A percentile compares a stretch with the other conserved stretches of the same genome.
phyloP scores from a whole-genome alignment of 75 land plant species.

The Pinus taeda region DNA sequence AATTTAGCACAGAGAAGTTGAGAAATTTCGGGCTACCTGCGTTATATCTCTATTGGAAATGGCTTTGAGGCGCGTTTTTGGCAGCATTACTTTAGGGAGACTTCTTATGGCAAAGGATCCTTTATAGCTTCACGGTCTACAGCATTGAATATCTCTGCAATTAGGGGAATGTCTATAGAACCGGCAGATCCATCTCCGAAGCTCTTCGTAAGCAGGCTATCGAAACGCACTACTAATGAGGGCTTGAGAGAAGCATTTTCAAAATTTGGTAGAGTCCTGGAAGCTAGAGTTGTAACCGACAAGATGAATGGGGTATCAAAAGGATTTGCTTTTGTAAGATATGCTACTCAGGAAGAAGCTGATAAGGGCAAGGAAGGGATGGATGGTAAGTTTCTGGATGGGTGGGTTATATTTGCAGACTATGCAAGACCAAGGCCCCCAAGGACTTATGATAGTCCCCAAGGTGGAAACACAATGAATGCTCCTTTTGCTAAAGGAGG shows the following conservation, averaged over 20 bases:
- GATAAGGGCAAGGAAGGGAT: constrained; percentile 56
- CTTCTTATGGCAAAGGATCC: background rate
- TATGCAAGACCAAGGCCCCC: constrained; percentile 45
- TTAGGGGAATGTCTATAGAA: background rate
- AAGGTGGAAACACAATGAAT: background rate
- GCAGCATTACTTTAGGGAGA: background rate
- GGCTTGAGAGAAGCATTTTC: constrained; percentile 43
- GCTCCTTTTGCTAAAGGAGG: no score
- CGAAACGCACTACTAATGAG: constrained; percentile 47
- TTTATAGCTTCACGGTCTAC: background rate
- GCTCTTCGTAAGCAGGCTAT: constrained; percentile 25
- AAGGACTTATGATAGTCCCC: background rate
- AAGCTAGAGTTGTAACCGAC: constrained; percentile 58
- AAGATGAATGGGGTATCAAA: constrained; percentile 48
- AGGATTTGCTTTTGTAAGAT: constrained; percentile 67
- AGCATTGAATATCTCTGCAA: background rate
- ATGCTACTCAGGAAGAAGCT: constrained; percentile 51
- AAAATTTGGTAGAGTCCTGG: constrained; percentile 43
- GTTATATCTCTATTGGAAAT: no score
- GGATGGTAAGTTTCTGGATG: constrained; percentile 73
- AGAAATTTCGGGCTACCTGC: no score
- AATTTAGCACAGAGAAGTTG: background rate
- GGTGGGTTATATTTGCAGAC: constrained; percentile 62
- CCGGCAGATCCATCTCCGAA: no score
- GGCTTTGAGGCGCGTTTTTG: no score